phyloP scores from a whole-genome alignment of 1,139 yeast genomes.

The Yamadazyma aaseri region DNA sequence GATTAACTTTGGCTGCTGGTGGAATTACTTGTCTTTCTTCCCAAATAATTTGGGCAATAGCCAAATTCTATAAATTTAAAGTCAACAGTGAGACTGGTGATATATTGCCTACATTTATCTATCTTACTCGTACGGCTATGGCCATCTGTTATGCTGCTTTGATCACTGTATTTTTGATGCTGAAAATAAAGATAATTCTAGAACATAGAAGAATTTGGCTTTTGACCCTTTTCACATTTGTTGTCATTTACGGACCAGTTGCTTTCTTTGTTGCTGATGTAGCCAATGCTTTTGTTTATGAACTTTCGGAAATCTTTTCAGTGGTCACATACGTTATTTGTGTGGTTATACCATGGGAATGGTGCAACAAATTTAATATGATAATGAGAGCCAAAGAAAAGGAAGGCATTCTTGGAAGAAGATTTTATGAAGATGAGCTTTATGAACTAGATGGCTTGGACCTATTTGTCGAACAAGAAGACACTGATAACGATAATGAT shows the following conservation, averaged over 20 bases:
- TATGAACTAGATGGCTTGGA: slow-evolving; percentile 46
- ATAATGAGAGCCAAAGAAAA: slow-evolving; percentile 67
- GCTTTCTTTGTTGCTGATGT: slow-evolving; percentile 80
- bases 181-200: slow-evolving; percentile 56
- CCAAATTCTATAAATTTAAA: slow-evolving; percentile 46
- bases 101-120: slow-evolving; percentile 76
- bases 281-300: slow-evolving; percentile 66
- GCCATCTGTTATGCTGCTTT: slow-evolving; percentile 71
- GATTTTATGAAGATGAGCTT: slow-evolving; percentile 69
- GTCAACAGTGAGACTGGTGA: slow-evolving; percentile 48
- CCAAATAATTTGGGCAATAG: slow-evolving; percentile 69
- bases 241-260: slow-evolving; percentile 62
- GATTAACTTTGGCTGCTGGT: slow-evolving; percentile 65
- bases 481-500: slow-evolving; percentile 18
- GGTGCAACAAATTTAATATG: slow-evolving; percentile 70
- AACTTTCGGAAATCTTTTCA: slow-evolving; percentile 70
- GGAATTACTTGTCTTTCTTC: slow-evolving; percentile 53
- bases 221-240: slow-evolving; percentile 57
- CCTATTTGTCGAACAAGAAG: slow-evolving; percentile 37
- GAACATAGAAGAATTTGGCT: slow-evolving; percentile 50
- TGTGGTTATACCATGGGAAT: slow-evolving; percentile 83
- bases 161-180: slow-evolving; percentile 56
- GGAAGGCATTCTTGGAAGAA: slow-evolving; percentile 78
- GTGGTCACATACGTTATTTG: slow-evolving; percentile 71
- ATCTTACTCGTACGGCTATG: slow-evolving; percentile 72